phyloP scores from a whole-genome alignment of 345 rosid genomes.

The Trapa incisa region DNA sequence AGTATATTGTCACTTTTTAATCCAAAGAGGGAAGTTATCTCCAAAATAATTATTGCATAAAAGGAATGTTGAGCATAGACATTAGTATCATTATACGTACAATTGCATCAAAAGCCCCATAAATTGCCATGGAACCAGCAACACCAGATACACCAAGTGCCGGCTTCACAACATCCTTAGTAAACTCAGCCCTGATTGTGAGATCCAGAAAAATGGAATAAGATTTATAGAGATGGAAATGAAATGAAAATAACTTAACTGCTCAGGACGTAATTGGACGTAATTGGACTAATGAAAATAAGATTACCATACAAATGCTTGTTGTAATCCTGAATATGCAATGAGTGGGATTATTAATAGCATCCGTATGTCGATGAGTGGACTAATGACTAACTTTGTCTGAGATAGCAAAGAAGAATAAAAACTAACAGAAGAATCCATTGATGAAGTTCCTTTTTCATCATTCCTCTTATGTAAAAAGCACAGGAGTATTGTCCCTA shows the following conservation, averaged over 20 bases:
- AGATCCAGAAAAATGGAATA: conserved; percentile 1
- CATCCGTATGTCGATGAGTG: conserved; percentile 65
- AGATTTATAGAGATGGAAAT: not conserved
- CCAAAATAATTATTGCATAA: not conserved
- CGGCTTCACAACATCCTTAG: conserved; percentile 74
- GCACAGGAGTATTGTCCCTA: conserved; percentile 68
- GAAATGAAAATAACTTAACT: not conserved
- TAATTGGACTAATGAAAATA: too few species aligned
- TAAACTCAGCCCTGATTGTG: conserved; percentile 62
- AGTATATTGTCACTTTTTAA: not conserved
- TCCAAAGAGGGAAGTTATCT: not conserved
- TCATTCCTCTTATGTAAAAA: conserved; percentile 57
- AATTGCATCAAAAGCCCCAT: conserved; percentile 79
- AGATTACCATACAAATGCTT: conserved; percentile 91
- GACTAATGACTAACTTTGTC: conserved; percentile 47
- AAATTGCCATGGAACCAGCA: conserved; percentile 85
- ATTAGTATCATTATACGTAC: conserved; percentile 34
- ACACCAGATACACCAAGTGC: conserved; percentile 76
- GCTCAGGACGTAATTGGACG: not conserved
- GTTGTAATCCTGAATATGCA: conserved; percentile 88
- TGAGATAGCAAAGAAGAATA: conserved; percentile 38
- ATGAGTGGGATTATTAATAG: conserved; percentile 65
- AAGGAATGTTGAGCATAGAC: not conserved
- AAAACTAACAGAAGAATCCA: conserved; percentile 35
- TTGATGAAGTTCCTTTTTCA: conserved; percentile 32